Percentiles rank a stretch among this genome's conserved stretches.
phyloP scores from a whole-genome alignment of 768 basidiomycete species.

The Suillus fuscotomentosus region DNA sequence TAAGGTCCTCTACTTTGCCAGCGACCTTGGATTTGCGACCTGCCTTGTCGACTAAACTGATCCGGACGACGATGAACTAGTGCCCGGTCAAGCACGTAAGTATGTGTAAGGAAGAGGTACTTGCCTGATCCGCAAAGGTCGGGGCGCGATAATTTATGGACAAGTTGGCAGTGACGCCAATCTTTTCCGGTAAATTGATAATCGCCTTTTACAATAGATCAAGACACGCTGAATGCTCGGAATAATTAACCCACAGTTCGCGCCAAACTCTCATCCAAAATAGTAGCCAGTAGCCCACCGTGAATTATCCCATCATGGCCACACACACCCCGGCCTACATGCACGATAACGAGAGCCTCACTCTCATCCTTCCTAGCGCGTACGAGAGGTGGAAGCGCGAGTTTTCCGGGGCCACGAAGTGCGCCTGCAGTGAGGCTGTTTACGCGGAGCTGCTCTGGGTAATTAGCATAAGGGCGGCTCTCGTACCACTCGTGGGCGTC shows the following conservation, averaged over 20 bases:
- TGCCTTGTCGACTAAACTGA: slow-evolving; percentile 59
- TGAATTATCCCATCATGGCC: slow-evolving; percentile 95
- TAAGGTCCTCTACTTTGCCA: slow-evolving; percentile 73
- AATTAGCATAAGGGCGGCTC: slow-evolving; percentile 66
- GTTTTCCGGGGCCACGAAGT: slow-evolving; percentile 82
- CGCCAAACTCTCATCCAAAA: slow-evolving; percentile 84
- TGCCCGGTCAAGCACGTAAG: neutral
- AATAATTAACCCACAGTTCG: slow-evolving; percentile 60
- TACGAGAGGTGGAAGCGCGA: slow-evolving; percentile 78
- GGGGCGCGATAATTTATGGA: slow-evolving; percentile 83
- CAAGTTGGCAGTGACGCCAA: slow-evolving; percentile 91
- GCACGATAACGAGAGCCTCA: slow-evolving; percentile 69
- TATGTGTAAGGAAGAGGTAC: neutral
- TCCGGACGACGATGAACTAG: slow-evolving; percentile 83
- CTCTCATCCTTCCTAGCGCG: slow-evolving; percentile 73
- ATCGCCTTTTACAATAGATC: slow-evolving; percentile 57
- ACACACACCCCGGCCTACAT: slow-evolving; percentile 84
- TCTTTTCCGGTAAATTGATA: slow-evolving; percentile 79
- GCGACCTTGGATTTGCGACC: slow-evolving; percentile 78
- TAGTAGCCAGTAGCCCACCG: slow-evolving; percentile 86
- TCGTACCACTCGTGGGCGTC: slow-evolving; percentile 73
- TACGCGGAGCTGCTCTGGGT: slow-evolving; percentile 70
- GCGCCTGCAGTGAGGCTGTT: slow-evolving; percentile 86
- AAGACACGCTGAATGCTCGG: neutral
- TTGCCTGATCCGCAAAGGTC: slow-evolving; percentile 83